Evolutionary conservation across 202 grass and related monocot species (phyloP), one percentile per base, ranked within the genome.

Genomic region (Eragrostis tef): DNA sequence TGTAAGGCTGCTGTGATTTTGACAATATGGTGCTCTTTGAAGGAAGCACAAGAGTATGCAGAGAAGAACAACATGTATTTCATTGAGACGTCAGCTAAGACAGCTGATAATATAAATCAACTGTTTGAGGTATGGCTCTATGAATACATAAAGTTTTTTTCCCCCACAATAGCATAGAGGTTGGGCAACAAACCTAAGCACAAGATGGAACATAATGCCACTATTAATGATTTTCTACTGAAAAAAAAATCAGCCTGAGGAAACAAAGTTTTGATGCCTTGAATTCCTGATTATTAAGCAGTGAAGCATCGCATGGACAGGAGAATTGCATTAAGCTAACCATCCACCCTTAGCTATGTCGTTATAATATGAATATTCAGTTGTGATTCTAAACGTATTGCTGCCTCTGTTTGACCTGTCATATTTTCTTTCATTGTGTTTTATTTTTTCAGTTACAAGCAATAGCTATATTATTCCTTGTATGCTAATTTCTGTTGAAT

Each of bases 81-180:
- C 62, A 91, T 98, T 31, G 94, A 98, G 88, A 98, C 94, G 6
- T 98, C 95, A 78, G 92, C 95, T 45, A 98, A 98, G 85, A 98
- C 90, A 41, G 88, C 92, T 82, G 85, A 98, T 77, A 98, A 98
- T 67, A 94, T 98, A 84, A 95, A 93, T 53, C 92, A 93, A 90
- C 79, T 94, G 9, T 98, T 98, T 88, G 92, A 93, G 95, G 95
- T 98, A 98, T 81, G 71, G 71, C 71, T 53, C 50, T 42, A 7
- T 7, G 29, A 70, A 19, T 27, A 81, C 19, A 84, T 70, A 31
- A 36, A 71, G 2, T 5, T 72, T 17, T 48, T 81, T 78, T 17
- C n/a, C 49, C 6, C 5, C 22, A 14, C 26, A 26, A 13, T 57
- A 52, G 74, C 19, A 42, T 44, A 25, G 3, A 80, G 62, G 29